These are phyloP conservation scores for Paracamarosporium sp. DNA, from an alignment of 2,329 filamentous ascomycete species.

Conservation along the genomic window DNA sequence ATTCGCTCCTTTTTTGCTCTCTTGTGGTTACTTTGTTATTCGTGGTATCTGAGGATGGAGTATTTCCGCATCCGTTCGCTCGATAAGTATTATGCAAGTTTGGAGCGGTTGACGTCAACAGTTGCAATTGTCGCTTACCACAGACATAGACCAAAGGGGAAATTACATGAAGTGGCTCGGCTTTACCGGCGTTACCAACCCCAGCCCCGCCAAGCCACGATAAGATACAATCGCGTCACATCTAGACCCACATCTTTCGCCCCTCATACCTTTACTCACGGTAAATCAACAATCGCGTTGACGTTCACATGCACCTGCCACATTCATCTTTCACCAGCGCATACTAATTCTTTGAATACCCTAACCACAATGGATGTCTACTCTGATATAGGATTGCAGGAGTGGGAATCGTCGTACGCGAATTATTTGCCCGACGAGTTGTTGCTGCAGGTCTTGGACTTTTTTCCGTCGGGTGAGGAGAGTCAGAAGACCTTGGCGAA, in stretches of 20 bases:
- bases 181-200: not conserved
- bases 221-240: not conserved
- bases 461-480: slow-evolving; percentile 42
- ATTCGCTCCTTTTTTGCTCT: too few species aligned
- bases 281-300: not conserved
- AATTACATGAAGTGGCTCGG: too few species aligned
- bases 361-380: not conserved
- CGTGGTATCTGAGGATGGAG: too few species aligned
- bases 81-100: too few species aligned
- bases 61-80: too few species aligned
- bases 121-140: too few species aligned
- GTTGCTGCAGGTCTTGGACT: slow-evolving; percentile 57
- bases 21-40: too few species aligned
- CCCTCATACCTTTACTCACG: not conserved
- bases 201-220: not conserved
- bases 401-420: slow-evolving; percentile 7
- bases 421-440: slow-evolving; percentile 62
- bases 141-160: too few species aligned
- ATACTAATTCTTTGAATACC: too few species aligned
- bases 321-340: not conserved
- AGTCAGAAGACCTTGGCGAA: slow-evolving; percentile 57
- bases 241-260: not conserved
- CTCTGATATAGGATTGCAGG: not conserved
- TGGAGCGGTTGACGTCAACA: too few species aligned
- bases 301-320: not conserved